A percentile compares a stretch with the other conserved stretches of the same genome.
Conservation (phyloP, 1,284 basidiomycete genomes). For the Pulveroboletus sp. region DNA sequence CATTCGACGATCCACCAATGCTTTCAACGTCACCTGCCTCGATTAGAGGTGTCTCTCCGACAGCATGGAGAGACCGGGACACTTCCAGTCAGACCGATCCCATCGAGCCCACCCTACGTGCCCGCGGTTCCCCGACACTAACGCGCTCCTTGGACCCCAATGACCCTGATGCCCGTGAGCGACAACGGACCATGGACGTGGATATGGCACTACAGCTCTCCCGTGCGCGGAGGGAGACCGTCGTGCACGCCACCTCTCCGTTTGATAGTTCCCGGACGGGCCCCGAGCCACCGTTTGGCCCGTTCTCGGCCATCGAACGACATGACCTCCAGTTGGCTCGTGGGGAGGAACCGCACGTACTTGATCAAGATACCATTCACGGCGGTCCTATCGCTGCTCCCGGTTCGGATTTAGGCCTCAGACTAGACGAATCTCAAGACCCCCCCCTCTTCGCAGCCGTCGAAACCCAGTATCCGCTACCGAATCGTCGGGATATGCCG, state of each 20-base stretch:
- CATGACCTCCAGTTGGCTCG: constrained; percentile 47
- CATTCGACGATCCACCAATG: constrained; percentile 24
- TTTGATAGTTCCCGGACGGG: constrained; percentile 21
- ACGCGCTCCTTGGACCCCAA: constrained; percentile 61
- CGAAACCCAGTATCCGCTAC: constrained; percentile 21
- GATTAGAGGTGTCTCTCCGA: constrained; percentile 41
- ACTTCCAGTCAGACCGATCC: constrained; percentile 45
- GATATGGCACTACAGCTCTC: constrained; percentile 85
- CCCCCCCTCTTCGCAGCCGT: constrained; percentile 47
- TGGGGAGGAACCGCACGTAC: constrained; percentile 33
- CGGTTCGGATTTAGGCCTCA: constrained; percentile 26
- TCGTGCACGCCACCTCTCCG: constrained; percentile 40
- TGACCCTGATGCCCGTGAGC: constrained; percentile 70
- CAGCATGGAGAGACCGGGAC: constrained; percentile 43
- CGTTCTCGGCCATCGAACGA: constrained; percentile 48
- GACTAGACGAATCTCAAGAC: constrained; percentile 48
- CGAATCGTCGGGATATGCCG: constrained; percentile 32
- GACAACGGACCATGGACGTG: constrained; percentile 83
- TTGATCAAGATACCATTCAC: constrained; percentile 23
- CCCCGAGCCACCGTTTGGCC: constrained; percentile 35
- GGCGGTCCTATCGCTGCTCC: constrained; percentile 6
- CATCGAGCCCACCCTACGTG: constrained; percentile 44
- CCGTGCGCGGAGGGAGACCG: constrained; percentile 66
- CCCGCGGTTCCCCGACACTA: constrained; percentile 65
- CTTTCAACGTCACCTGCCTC: constrained; percentile 47